These are phyloP conservation scores for Turnera subulata DNA, from an alignment of 345 rosid genomes.

Conservation along the genomic window DNA sequence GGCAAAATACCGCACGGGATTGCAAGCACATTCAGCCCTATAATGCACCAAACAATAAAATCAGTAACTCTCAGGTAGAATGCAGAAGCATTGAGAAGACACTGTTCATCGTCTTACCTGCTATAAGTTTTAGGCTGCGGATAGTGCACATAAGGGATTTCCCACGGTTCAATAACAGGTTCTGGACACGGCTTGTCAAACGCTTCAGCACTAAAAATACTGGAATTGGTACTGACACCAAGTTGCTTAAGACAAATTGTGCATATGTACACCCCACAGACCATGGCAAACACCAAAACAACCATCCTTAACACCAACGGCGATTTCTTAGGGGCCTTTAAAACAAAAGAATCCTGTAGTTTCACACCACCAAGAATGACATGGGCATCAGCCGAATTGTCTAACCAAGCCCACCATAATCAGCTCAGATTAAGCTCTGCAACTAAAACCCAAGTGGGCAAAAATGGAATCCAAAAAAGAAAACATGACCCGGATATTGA, in stretches of 20 bases:
- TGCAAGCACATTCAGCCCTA: constrained; percentile 88
- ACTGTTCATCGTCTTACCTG: constrained; percentile 41
- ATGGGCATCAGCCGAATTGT: constrained; percentile 7
- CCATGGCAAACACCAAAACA: constrained; percentile 74
- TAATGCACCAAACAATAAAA: constrained; percentile 16
- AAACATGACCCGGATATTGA: constrained; percentile 3
- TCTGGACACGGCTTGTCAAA: constrained; percentile 63
- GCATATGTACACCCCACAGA: constrained; percentile 76
- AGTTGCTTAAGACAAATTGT: constrained; percentile 83
- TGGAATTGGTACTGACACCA: constrained; percentile 41
- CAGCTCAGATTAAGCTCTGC: constrained; percentile 5
- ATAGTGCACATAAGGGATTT: constrained; percentile 83
- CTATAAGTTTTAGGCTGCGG: constrained; percentile 72
- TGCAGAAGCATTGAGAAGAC: constrained; percentile 3
- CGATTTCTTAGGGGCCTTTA: constrained; percentile 80
- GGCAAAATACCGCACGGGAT: constrained; percentile 90
- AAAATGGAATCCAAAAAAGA: constrained; percentile 7
- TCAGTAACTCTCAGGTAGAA: constrained; percentile 8
- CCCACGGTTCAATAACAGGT: constrained; percentile 82
- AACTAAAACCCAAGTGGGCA: constrained; percentile 4
- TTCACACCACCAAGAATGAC: constrained; percentile 9
- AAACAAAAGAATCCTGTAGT: constrained; percentile 61
- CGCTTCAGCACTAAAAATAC: constrained; percentile 47
- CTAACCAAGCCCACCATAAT: constrained; percentile 1
- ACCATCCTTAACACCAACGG: constrained; percentile 78